Conservation (phyloP, 495 filamentous ascomycete species). For the Cryomyces minteri region DNA sequence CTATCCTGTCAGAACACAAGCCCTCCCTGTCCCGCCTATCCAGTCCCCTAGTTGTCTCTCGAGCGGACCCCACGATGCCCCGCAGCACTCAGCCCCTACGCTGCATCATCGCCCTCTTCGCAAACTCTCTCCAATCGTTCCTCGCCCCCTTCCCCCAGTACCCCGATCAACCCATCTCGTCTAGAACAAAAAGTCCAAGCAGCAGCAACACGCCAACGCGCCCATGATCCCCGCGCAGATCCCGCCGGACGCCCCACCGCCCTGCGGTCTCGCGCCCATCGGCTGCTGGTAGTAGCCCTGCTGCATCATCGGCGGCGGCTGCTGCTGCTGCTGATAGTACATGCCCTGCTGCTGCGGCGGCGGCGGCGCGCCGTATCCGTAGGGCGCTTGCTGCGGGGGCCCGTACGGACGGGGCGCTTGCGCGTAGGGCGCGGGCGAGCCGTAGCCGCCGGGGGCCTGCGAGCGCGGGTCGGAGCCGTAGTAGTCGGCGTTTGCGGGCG, state of each 20-base stretch:
- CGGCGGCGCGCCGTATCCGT: not conserved
- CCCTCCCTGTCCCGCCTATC: no score
- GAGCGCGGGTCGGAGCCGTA: constrained; percentile 1
- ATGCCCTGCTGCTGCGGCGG: constrained; percentile 1
- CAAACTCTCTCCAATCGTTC: not conserved
- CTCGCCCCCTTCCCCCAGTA: not conserved
- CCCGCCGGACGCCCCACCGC: constrained; percentile 5
- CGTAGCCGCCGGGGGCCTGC: constrained; percentile 1
- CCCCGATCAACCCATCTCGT: not conserved
- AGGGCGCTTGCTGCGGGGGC: constrained; percentile 1
- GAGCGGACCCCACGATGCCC: no score
- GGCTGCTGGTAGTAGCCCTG: constrained; percentile 2
- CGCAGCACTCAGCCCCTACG: no score
- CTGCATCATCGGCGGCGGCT: not conserved
- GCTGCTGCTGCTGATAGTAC: not conserved
- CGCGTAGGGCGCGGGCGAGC: not conserved
- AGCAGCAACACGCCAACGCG: constrained; percentile 23
- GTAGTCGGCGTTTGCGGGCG: not conserved
- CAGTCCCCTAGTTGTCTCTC: no score
- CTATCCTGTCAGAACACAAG: no score
- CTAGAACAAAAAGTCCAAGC: constrained; percentile 23
- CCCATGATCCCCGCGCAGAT: constrained; percentile 18
- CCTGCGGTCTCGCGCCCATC: constrained; percentile 3
- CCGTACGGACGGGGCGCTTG: not conserved
- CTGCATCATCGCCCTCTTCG: no score